Evolutionary conservation across 1,284 basidiomycete genomes (phyloP), one percentile per base, ranked within the genome.

Genomic region (Tilletiaria anomala): DNA sequence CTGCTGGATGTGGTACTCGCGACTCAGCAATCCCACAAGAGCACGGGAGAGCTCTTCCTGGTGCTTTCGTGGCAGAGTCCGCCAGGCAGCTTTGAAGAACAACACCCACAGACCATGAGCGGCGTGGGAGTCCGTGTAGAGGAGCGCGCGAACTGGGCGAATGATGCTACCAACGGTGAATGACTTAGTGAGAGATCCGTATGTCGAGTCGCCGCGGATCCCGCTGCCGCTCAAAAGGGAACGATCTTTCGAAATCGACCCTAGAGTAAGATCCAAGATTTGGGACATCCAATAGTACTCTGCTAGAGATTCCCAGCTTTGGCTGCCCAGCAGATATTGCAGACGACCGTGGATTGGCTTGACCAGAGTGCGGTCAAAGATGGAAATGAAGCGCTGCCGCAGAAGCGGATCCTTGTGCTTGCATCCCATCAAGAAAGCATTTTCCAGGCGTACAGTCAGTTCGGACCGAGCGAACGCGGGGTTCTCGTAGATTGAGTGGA

Each of bases 281-380:
- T 96, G 76, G 52, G 84, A 82, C 35, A 93, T 82, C 93, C 93
- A 99, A 65, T 94, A 89, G 47, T 83, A 78, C 53, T 94, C 87
- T 1, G 84, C 79, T 15, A 99, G 70, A 8, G 81, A 78, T 54
- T 97, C 93, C 93, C 94, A 99, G 65, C 76, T 91, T 70, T 97
- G 89, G 16, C 88, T 79, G 20, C 86, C 88, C 39, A 93, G 74
- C 49, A 97, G 78, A 68, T 93, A 96, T 39, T 83, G 82, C 37
- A 99, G 69, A 20, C 93, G 81, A 46, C 76, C 79, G 39, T 79
- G 78, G 11, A 93, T 73, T 1, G 82, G 79, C 20, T 82, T 77
- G 14, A 88, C 84, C 32, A 97, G 77, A 57, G 83, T 91, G 50
- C 78, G 73, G 61, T 97, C 91, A 48, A 97, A 74, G 40, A 96